phyloP scores from a whole-genome alignment of 176 grass and related monocot genomes.

The Otatea glauca region DNA sequence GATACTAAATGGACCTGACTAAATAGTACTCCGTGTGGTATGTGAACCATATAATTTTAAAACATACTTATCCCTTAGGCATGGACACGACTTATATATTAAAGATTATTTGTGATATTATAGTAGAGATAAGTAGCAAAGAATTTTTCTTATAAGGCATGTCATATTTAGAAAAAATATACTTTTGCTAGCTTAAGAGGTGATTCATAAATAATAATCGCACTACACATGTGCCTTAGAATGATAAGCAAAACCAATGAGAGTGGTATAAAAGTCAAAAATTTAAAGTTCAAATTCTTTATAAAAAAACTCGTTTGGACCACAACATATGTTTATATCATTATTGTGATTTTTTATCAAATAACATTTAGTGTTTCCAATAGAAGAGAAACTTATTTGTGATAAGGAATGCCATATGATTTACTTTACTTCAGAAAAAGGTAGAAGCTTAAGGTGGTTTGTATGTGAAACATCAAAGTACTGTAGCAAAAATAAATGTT shows the following conservation, averaged over 20 bases:
- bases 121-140: fast-evolving
- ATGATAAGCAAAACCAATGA: not conserved
- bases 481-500: not conserved
- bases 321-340: not conserved
- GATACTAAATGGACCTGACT: not conserved
- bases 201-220: not conserved
- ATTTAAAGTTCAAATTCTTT: not conserved
- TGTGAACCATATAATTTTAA: not conserved
- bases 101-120: not conserved
- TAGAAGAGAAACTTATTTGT: not conserved
- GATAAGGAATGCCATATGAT: not conserved
- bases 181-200: not conserved
- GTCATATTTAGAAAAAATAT: not conserved
- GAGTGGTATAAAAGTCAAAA: not conserved
- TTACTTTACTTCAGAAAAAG: not conserved
- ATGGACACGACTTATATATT: not conserved
- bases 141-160: not conserved
- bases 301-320: not conserved
- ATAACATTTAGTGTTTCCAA: not conserved
- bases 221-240: not conserved
- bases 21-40: not conserved
- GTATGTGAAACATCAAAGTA: not conserved
- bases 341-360: not conserved
- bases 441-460: not conserved
- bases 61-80: not conserved